Conservation (phyloP, 129 eudicot species). For the Centaurea solstitialis region DNA sequence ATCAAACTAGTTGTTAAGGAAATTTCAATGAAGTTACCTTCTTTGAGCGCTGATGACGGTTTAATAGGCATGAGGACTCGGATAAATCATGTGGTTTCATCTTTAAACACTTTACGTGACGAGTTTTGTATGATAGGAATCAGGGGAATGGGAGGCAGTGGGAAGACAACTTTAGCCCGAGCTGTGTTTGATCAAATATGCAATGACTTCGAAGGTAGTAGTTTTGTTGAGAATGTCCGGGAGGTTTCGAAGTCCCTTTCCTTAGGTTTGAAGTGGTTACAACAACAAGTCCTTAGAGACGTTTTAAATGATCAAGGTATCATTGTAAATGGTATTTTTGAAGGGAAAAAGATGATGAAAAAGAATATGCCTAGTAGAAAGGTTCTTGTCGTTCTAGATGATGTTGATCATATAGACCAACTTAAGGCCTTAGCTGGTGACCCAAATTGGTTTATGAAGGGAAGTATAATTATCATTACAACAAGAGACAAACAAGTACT, state of each 20-base stretch:
- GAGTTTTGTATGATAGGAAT: slow-evolving; percentile 4
- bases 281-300: no score
- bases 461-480: background rate
- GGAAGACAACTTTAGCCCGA: no score
- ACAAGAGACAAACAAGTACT: background rate
- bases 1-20: background rate
- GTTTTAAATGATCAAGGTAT: no score
- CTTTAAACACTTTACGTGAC: background rate
- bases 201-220: no score
- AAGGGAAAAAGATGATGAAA: background rate
- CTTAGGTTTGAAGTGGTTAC: no score
- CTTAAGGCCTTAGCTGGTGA: background rate
- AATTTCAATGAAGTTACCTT: background rate
- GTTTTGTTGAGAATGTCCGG: no score
- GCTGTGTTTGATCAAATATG: no score
- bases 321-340: no score
- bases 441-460: background rate
- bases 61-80: slow-evolving; percentile 12
- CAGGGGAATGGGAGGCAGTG: slow-evolving; percentile 3
- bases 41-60: background rate
- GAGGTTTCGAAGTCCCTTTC: no score
- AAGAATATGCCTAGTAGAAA: background rate
- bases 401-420: background rate
- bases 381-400: background rate
- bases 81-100: background rate